Evolutionary conservation across 1,284 basidiomycete species (phyloP), one percentile per base, ranked within the genome.

Genomic region (Melanopsichium pennsylvanicum): DNA sequence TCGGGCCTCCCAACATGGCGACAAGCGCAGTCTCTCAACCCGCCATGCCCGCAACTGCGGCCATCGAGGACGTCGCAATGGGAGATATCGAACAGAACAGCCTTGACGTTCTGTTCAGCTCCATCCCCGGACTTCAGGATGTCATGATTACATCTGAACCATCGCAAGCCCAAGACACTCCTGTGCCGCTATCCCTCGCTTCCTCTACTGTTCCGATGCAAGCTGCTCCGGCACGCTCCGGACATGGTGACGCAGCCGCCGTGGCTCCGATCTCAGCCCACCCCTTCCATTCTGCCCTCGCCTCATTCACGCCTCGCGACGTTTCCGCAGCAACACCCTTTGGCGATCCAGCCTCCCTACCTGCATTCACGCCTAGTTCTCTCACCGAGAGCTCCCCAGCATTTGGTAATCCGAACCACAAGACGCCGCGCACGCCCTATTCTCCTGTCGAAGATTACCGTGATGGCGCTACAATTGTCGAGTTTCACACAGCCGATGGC

Each of bases 281-380:
- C 13, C n/a, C 48, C 26, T 48, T 57, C 26, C 43, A 51, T 6
- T 33, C 60, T 12, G 31, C 32, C 13, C 39, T 57, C 26, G 54
- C 33, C 40, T 44, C 58, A 0, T 57, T 57, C 26, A 64, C 67
- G 9, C 67, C 67, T 7, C 47, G 67, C 13, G 61, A 64, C 37
- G 52, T 42, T 7, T 46, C 52, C 4, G 45, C 48, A 7, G 40
- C 61, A 3, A 51, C 52, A 5, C 52, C 67, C 0, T 57, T 70
- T 31, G 59, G 60, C n/a, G 75, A 77, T 39, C 74, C 69, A 2
- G 72, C 74, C 2, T 77, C 75, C 1, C 35, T 77, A 26, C 75
- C 75, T 2, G 75, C 70, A 23, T 77, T 76, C 47, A 77, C 75
- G 4, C 75, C 75, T 2, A 63, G 72, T 57, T 74, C 72, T 19